These are phyloP conservation scores for Lathyrus oleraceus DNA, from an alignment of 306 rosid species.

Conservation along the genomic window DNA sequence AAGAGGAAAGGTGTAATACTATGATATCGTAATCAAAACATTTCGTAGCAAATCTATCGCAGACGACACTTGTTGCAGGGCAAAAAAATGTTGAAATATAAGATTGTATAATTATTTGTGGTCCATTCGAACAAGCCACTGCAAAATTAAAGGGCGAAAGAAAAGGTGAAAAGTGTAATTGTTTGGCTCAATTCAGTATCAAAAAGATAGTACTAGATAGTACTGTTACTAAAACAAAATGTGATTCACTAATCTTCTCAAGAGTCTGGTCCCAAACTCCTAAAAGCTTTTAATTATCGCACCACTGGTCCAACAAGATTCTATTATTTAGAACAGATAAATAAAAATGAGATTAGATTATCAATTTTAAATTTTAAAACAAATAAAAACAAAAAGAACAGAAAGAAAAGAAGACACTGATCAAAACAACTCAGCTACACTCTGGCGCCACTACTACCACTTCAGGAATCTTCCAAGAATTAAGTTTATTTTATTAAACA, in stretches of 20 bases:
- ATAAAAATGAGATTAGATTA: slow-evolving; percentile 9
- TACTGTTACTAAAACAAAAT: slow-evolving; percentile 5
- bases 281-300: slow-evolving; percentile 3
- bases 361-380: no score
- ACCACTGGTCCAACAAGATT: slow-evolving; percentile 7
- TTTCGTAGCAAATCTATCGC: slow-evolving; percentile 14
- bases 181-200: slow-evolving; percentile 22
- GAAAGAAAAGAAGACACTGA: slow-evolving; percentile 6
- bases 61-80: not conserved
- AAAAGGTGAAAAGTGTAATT: slow-evolving; percentile 12
- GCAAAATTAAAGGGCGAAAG: not conserved
- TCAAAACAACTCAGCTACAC: slow-evolving; percentile 26
- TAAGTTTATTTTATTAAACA: not conserved
- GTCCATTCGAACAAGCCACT: slow-evolving; percentile 17
- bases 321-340: slow-evolving; percentile 2
- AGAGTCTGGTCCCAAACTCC: not conserved
- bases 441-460: slow-evolving; percentile 43
- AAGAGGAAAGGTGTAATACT: not conserved
- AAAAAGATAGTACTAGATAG: slow-evolving; percentile 15
- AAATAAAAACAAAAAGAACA: not conserved
- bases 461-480: slow-evolving; percentile 32
- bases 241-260: not conserved
- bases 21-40: slow-evolving; percentile 19
- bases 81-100: not conserved
- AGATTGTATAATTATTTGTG: not conserved